Percentiles rank a stretch among this genome's conserved stretches.
These are phyloP conservation scores for Orobanche coerulescens DNA, from an alignment of 257 asterid species.

Conservation along the genomic window DNA sequence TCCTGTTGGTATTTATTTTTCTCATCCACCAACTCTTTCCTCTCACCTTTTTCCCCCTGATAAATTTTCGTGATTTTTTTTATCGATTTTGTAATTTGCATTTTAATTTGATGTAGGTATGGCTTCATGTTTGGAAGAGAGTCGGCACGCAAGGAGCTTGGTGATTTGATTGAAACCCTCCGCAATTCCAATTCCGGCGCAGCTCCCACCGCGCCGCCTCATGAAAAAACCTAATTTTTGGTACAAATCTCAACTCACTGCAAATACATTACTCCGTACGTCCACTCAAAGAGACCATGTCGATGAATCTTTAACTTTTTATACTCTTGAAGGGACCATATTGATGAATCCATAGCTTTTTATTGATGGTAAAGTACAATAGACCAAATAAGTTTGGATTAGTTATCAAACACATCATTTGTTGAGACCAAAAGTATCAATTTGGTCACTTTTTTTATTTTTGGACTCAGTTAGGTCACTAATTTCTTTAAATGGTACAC, in stretches of 20 bases:
- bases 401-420: no score
- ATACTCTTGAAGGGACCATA: no score
- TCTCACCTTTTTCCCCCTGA: no score
- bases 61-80: neutral
- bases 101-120: conserved; percentile 40
- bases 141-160: conserved; percentile 75
- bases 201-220: conserved; percentile 24
- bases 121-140: conserved; percentile 95
- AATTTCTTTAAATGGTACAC: no score
- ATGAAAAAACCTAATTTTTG: neutral
- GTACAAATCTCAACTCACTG: neutral
- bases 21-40: neutral
- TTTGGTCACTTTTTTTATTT: no score
- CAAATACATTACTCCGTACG: neutral
- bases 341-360: no score
- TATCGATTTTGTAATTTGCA: neutral
- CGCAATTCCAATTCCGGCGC: conserved; percentile 46
- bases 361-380: no score
- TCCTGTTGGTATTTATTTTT: conserved; percentile 51
- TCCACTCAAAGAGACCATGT: no score
- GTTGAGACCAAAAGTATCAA: no score
- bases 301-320: no score
- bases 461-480: no score
- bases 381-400: no score
- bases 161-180: conserved; percentile 60